These are phyloP conservation scores for Chytriomyces sp. DNA, from an alignment of 192 early-diverging fungal genomes.

Conservation along the genomic window DNA sequence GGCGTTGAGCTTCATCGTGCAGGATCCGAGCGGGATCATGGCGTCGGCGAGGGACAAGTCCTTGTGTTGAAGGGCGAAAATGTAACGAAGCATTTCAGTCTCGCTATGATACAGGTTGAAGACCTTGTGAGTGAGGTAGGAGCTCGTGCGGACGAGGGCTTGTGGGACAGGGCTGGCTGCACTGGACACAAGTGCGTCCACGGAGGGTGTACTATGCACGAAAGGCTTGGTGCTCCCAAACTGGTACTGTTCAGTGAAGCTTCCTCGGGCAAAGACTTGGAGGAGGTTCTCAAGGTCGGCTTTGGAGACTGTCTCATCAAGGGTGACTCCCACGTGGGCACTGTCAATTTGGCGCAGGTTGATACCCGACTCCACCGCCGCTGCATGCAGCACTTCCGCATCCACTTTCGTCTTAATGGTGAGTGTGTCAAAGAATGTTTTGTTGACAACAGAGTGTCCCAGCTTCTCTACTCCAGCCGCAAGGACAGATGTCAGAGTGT, in stretches of 20 bases:
- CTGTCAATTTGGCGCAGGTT: slow-evolving; percentile 86
- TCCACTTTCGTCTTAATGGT: slow-evolving; percentile 71
- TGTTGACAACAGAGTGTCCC: slow-evolving; percentile 78
- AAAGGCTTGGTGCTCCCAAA: slow-evolving; percentile 38
- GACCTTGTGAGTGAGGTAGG: slow-evolving; percentile 85
- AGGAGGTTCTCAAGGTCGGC: slow-evolving; percentile 81
- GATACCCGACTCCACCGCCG: slow-evolving; percentile 75
- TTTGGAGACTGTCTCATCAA: slow-evolving; percentile 91
- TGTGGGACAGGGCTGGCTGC: slow-evolving; percentile 49
- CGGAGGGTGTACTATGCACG: slow-evolving; percentile 39
- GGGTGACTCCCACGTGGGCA: slow-evolving; percentile 77
- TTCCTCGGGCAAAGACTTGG: slow-evolving; percentile 74
- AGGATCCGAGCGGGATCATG: slow-evolving; percentile 98
- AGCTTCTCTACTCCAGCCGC: slow-evolving; percentile 72
- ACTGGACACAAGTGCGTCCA: slow-evolving; percentile 51
- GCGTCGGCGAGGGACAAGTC: slow-evolving; percentile 98
- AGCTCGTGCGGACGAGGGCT: slow-evolving; percentile 70
- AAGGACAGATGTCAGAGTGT: slow-evolving; percentile 84
- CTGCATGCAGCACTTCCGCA: slow-evolving; percentile 66
- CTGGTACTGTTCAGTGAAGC: slow-evolving; percentile 50
- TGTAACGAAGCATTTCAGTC: slow-evolving; percentile 98
- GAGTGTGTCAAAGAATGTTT: slow-evolving; percentile 95
- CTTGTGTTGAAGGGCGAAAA: slow-evolving; percentile 92
- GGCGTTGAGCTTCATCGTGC: slow-evolving; percentile 99
- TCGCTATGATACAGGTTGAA: slow-evolving; percentile 98